Conservation (phyloP, 192 early-diverging fungal genomes). For the Paraglomus occultum region DNA sequence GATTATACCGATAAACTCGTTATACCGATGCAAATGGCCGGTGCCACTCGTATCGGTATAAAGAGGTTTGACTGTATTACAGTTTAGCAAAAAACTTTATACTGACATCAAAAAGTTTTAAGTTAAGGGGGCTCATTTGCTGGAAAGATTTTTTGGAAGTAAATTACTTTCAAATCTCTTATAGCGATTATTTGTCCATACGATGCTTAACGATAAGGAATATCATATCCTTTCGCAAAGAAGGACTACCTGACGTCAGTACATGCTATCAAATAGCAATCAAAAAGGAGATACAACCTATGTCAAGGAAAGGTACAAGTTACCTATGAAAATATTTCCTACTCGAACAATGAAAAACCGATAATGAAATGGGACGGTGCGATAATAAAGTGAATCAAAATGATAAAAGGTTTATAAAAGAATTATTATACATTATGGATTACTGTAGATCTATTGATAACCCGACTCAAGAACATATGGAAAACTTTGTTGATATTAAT, state of each 20-base stretch:
- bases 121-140: too few species aligned
- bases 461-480: background rate
- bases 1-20: too few species aligned
- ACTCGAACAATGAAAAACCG: background rate
- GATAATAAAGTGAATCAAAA: background rate
- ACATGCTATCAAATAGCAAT: background rate
- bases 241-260: conserved; percentile 1
- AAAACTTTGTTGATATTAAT: background rate
- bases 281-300: background rate
- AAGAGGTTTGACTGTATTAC: too few species aligned
- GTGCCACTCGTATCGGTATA: too few species aligned
- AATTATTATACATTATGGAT: background rate
- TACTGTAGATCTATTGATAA: conserved; percentile 11
- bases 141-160: too few species aligned
- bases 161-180: too few species aligned
- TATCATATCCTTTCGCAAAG: background rate
- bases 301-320: background rate
- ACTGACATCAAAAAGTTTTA: too few species aligned
- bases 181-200: too few species aligned
- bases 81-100: too few species aligned
- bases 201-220: conserved; percentile 9
- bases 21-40: too few species aligned
- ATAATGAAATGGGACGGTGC: conserved; percentile 20
- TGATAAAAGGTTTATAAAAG: conserved; percentile 5
- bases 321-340: background rate